Evolutionary conservation across 768 basidiomycete genomes (phyloP).

Genomic region (Auriscalpium orientale): DNA sequence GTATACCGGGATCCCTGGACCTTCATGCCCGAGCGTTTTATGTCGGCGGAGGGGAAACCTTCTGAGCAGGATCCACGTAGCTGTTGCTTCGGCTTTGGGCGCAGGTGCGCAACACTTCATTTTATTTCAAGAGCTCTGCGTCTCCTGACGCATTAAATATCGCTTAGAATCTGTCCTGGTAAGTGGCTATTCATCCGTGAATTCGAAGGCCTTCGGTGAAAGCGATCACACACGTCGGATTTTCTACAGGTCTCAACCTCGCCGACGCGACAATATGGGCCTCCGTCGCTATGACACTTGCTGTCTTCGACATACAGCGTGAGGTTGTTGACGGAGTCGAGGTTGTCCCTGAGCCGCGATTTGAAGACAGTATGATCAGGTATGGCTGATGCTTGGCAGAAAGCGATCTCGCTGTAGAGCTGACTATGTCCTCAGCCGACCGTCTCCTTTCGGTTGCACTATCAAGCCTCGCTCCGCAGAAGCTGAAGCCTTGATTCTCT

Average conservation of each 20-base stretch:
- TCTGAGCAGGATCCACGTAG: conserved; percentile 11
- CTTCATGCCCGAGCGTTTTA: conserved; percentile 25
- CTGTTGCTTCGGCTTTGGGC: conserved; percentile 17
- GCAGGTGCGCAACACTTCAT: conserved; percentile 5
- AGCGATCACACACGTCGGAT: too few relatives aligned
- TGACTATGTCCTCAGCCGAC: not conserved
- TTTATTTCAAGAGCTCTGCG: not conserved
- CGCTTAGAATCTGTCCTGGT: conserved; percentile 3
- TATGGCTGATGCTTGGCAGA: not conserved
- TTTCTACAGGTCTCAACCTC: conserved; percentile 1
- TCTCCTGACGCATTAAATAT: not conserved
- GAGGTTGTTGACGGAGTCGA: not conserved
- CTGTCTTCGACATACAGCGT: not conserved
- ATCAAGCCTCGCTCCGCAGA: not conserved
- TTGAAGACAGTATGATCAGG: not conserved
- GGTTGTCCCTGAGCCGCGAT: not conserved
- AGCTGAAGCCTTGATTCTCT: too few relatives aligned
- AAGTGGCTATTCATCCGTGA: not conserved
- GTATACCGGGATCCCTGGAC: conserved; percentile 16
- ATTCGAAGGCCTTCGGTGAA: not conserved
- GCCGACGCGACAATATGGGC: conserved; percentile 7
- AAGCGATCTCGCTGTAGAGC: not conserved
- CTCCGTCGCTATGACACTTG: not conserved
- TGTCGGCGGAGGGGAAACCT: conserved; percentile 3
- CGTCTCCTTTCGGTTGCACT: not conserved